Percentiles rank a stretch among this genome's conserved stretches.
Evolutionary conservation across 352 stramenopile genomes (phyloP).

Genomic region (Pythium aphanidermatum): DNA sequence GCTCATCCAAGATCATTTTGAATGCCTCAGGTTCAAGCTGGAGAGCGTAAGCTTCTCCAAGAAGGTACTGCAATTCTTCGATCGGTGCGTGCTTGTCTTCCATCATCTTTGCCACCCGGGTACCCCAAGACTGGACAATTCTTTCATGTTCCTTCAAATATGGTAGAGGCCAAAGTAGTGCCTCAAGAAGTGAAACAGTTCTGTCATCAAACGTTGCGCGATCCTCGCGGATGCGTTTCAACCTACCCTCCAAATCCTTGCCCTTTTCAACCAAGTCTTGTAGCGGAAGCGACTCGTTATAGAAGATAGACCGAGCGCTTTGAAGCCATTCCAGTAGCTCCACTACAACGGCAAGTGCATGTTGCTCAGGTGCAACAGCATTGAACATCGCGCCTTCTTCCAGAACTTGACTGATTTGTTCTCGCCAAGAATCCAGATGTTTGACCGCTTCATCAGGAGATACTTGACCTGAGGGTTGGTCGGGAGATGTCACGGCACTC

Average conservation of each 20-base stretch:
- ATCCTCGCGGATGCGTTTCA: slow-evolving; percentile 19
- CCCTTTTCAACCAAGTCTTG: slow-evolving; percentile 55
- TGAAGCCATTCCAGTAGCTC: slow-evolving; percentile 75
- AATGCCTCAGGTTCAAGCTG: slow-evolving; percentile 72
- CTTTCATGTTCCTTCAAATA: slow-evolving; percentile 59
- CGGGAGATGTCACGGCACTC: slow-evolving; percentile 19
- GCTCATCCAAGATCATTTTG: slow-evolving; percentile 72
- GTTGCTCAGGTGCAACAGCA: slow-evolving; percentile 51
- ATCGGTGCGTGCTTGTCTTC: slow-evolving; percentile 55
- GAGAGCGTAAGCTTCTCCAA: slow-evolving; percentile 51
- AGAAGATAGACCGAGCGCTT: slow-evolving; percentile 69
- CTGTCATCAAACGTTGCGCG: slow-evolving; percentile 17
- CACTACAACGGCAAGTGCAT: slow-evolving; percentile 38
- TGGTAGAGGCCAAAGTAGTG: slow-evolving; percentile 68
- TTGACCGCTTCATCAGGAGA: slow-evolving; percentile 67
- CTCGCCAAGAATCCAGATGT: slow-evolving; percentile 58
- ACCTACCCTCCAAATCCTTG: slow-evolving; percentile 23
- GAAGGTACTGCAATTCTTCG: slow-evolving; percentile 42
- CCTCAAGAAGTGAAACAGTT: slow-evolving; percentile 37
- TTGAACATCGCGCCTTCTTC: slow-evolving; percentile 68
- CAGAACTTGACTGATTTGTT: slow-evolving; percentile 46
- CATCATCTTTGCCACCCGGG: slow-evolving; percentile 50
- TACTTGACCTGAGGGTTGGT: slow-evolving; percentile 5
- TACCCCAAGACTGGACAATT: slow-evolving; percentile 57
- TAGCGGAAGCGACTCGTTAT: slow-evolving; percentile 64